Evolutionary conservation across 331 rosid genomes (phyloP).

Genomic region (Quercus lobata): DNA sequence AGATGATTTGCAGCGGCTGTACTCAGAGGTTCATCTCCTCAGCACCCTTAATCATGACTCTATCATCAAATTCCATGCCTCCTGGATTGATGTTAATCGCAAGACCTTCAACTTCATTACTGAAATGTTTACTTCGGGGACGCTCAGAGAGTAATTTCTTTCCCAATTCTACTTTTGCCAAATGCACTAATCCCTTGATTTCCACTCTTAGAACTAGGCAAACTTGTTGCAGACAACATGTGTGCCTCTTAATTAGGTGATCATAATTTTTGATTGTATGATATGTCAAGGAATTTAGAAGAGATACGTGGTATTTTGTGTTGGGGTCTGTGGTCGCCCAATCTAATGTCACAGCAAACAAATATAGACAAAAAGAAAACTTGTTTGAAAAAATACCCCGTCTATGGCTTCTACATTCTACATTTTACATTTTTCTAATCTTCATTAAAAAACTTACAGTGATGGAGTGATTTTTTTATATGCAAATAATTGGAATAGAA

Average conservation of each 20-base stretch:
- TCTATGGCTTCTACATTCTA: neutral
- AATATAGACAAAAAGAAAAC: neutral
- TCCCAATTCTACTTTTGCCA: constrained; percentile 13
- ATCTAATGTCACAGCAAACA: neutral
- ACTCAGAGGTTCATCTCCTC: constrained; percentile 97
- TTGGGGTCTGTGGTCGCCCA: neutral
- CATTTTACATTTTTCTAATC: neutral
- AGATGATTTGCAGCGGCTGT: constrained; percentile 85
- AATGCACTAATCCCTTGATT: constrained; percentile 17
- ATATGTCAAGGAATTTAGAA: neutral
- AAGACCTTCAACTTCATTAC: constrained; percentile 88
- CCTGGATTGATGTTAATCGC: constrained; percentile 83
- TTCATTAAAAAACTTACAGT: neutral
- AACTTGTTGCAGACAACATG: neutral
- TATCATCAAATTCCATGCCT: constrained; percentile 80
- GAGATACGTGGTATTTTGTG: neutral
- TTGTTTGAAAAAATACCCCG: neutral
- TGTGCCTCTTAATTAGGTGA: neutral
- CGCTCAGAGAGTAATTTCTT: constrained; percentile 85
- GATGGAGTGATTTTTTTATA: neutral
- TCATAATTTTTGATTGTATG: neutral
- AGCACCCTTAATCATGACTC: constrained; percentile 84
- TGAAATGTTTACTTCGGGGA: constrained; percentile 93
- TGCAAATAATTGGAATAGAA: neutral
- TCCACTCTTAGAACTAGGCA: neutral